These are phyloP conservation scores for Biscogniauxia sp. DNA, from an alignment of 2,329 filamentous ascomycete species.

Conservation along the genomic window DNA sequence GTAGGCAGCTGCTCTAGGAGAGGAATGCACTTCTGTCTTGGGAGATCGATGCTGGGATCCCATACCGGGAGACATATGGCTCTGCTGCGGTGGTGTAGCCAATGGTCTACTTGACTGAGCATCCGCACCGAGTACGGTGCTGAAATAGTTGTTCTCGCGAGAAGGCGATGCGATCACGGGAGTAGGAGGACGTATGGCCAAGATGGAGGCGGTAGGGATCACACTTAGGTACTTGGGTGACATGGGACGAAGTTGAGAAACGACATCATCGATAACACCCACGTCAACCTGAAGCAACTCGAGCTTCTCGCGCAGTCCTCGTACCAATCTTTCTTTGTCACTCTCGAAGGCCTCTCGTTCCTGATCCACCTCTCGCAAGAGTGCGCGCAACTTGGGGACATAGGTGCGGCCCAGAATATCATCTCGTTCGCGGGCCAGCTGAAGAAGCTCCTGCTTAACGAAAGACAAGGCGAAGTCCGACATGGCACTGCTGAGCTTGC, in stretches of 20 bases:
- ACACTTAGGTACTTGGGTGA: slow-evolving; percentile 22
- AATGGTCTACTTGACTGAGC: slow-evolving; percentile 4
- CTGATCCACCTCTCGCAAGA: slow-evolving; percentile 26
- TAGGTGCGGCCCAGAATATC: slow-evolving; percentile 25
- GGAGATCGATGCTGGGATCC: slow-evolving; percentile 7
- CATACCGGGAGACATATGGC: slow-evolving; percentile 2
- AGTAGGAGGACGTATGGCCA: slow-evolving; percentile 18
- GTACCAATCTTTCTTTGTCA: slow-evolving; percentile 22
- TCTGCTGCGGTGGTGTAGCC: background rate
- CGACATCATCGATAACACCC: slow-evolving; percentile 18
- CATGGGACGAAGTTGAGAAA: slow-evolving; percentile 20
- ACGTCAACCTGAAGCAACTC: slow-evolving; percentile 22
- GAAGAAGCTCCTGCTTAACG: slow-evolving; percentile 27
- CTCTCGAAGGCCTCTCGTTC: slow-evolving; percentile 26
- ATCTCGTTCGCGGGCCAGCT: slow-evolving; percentile 24
- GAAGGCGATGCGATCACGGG: slow-evolving; percentile 17
- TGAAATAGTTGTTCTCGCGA: slow-evolving; percentile 21
- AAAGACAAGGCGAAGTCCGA: slow-evolving; percentile 25
- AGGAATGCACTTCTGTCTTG: slow-evolving; percentile 10
- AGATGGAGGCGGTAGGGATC: slow-evolving; percentile 23
- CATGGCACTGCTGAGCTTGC: slow-evolving; percentile 25
- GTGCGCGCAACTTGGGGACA: slow-evolving; percentile 24
- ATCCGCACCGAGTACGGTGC: slow-evolving; percentile 18
- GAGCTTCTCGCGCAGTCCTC: slow-evolving; percentile 23
- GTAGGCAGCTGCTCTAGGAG: slow-evolving; percentile 4